A percentile compares a stretch with the other conserved stretches of the same genome.
Conservation (phyloP, 1,284 basidiomycete genomes). For the Wolfiporia cocos region DNA sequence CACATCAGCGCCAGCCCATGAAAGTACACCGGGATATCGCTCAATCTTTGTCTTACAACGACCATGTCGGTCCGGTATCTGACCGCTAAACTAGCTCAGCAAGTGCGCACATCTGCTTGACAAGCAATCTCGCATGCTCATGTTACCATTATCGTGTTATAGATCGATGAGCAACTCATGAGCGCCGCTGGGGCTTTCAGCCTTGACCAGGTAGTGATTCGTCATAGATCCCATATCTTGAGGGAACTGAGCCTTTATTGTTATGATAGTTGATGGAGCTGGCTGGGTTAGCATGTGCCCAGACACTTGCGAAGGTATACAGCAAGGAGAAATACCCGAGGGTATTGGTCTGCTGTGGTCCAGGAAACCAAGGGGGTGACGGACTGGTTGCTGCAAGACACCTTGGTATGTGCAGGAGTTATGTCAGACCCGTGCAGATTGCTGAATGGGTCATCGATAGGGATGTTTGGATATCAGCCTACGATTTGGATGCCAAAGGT, state of each 20-base stretch:
- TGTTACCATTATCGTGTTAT: conserved; percentile 6
- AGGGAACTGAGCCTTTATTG: not conserved
- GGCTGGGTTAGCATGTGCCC: conserved; percentile 94
- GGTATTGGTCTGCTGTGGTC: conserved; percentile 92
- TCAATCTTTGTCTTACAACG: too few species aligned
- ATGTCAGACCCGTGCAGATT: not conserved
- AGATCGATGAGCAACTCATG: conserved; percentile 96
- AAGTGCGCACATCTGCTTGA: conserved; percentile 38
- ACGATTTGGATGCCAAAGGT: conserved; percentile 92
- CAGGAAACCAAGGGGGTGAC: conserved; percentile 97
- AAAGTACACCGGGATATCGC: too few species aligned
- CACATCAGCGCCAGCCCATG: too few species aligned
- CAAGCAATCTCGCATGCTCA: conserved; percentile 2
- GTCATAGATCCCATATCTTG: not conserved
- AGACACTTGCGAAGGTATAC: conserved; percentile 78
- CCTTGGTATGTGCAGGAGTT: conserved; percentile 48
- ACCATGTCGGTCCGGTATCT: conserved; percentile 72
- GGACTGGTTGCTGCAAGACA: conserved; percentile 96
- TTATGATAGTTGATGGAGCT: conserved; percentile 91
- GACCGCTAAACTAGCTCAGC: conserved; percentile 75
- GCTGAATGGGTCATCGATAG: conserved; percentile 32
- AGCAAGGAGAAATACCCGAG: conserved; percentile 56
- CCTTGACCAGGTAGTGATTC: conserved; percentile 69
- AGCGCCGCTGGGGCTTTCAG: conserved; percentile 79
- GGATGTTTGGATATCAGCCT: conserved; percentile 84